Base-by-base conservation (phyloP, 2,329 filamentous ascomycete genomes). In the Aureobasidium sp. region DNA sequence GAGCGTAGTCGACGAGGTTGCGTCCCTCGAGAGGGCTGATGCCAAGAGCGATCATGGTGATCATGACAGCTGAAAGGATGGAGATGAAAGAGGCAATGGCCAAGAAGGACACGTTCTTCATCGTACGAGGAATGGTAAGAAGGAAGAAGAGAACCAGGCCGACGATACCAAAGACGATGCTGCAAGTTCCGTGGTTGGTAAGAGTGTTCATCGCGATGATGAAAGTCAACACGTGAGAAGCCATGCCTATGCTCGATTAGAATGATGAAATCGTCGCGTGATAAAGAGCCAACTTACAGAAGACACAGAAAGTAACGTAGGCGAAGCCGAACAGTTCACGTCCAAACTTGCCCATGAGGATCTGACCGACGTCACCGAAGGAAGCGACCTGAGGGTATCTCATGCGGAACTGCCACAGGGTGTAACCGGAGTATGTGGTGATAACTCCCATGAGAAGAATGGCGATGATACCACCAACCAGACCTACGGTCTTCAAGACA, bases 181-280 rank as follows among this genome's bases (percentile, higher is more conserved):
- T 86, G 71, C 87, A 89, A 1, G 81, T 79, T 0, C 78, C 83
- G 65, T 87, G 81, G 5, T 82, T 73, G 4, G 84, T 86, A 59
- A 90, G 77, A 58, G 80, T 84, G 67, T 85, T 85, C 72, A 90
- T 81, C 60, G 86, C 86, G 68, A 90, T 87, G 25, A 81, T 82
- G 65, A 88, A 88, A 0, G 86, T 88, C 63, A 90, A 74, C 44
- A 87, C 78, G 73, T 91, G 88, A 34, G 85, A 87, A 44, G 82
- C 85, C 72, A 87, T 86, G 65, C 86, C 59, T 59, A 6, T 9
- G 5, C 21, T 59, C 9, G n/a, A 15, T 59, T 21, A 59, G 54
- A 9, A 37, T 7, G 25, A 48, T 27, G 21, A 11, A 21, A 39
- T n/a, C 7, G 8, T 5, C 11, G 39, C 25, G 34, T 9, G 11